Base-by-base conservation (phyloP, 495 filamentous ascomycete species). In the Hyphodiscus hymeniophilus region DNA sequence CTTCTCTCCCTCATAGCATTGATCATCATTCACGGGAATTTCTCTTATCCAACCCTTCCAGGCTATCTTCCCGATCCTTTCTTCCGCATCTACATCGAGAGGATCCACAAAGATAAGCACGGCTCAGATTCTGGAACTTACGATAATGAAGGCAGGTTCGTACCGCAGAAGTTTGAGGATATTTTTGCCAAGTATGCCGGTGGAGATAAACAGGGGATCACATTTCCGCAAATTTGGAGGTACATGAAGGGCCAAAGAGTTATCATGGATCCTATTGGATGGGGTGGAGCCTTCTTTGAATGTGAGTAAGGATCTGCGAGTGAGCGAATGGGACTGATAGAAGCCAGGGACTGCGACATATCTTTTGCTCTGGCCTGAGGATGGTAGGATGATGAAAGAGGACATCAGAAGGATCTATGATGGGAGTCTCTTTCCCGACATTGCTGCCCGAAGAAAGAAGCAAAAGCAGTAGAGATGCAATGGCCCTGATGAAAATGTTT, bases 61-160 rank as follows among this genome's bases (percentile, higher is more conserved):
- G 59, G 63, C 40, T 52, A 50, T 26, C 24, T 77, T 22, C 67
- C 73, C 18, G 70, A 73, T 52, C 63, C 73, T 31, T 67, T 69
- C 22, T 80, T 79, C 60, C 58, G 78, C 7, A 58, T 80, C 21
- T 78, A 70, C 47, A 50, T 72, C 1, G 49, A 53, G 1, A 61
- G 59, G 3, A 70, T 80, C 32, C 72, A 80, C 60, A 78, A 75
- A 58, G 69, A 64, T 35, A 82, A 79, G 63, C 75, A 79, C 41
- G 76, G 76, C n/a, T 72, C 66, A 31, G 76, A 79, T 48, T 70
- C 63, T 15, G 69, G 68, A 6, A 65, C 60, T 4, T 80, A 68
- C 44, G 75, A 79, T 55, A 61, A 51, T 7, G 76, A 81, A 55
- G 76, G 76, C 0, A 62, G 75, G 0, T 77, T 79, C 48, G 46